Conservation (phyloP, 345 rosid species). For the Brassica incana region DNA sequence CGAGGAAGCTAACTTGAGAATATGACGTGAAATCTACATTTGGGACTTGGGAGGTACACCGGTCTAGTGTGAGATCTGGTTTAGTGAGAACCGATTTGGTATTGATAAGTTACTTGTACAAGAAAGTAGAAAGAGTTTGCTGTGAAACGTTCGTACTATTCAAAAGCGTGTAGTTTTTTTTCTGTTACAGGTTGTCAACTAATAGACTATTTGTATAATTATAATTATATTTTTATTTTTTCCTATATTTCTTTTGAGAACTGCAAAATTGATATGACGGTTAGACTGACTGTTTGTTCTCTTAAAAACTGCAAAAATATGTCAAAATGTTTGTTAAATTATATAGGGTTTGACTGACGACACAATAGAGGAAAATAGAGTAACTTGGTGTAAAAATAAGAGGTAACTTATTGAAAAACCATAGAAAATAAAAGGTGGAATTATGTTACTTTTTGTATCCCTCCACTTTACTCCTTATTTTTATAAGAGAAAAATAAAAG, state of each 20-base stretch:
- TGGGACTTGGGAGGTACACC: background rate
- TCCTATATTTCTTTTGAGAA: too few species aligned
- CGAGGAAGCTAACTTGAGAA: constrained; percentile 60
- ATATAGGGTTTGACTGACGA: background rate
- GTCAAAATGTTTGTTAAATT: background rate
- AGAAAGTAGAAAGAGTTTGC: background rate
- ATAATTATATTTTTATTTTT: background rate
- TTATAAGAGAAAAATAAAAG: too few species aligned
- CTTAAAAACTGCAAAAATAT: background rate
- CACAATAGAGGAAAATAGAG: too few species aligned
- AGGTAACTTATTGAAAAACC: too few species aligned
- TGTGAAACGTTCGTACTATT: constrained; percentile 2
- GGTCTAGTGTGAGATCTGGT: constrained; percentile 19
- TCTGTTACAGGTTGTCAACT: background rate
- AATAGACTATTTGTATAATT: background rate
- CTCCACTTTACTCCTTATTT: too few species aligned
- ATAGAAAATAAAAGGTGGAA: too few species aligned
- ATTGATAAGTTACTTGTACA: constrained; percentile 26
- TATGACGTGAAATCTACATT: background rate
- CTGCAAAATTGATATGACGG: too few species aligned
- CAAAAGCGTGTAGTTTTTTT: background rate
- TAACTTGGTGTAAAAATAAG: too few species aligned
- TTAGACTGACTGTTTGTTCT: background rate
- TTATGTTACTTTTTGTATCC: too few species aligned
- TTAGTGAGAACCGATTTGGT: background rate